Evolutionary conservation across 257 asterid genomes (phyloP), one percentile per base, ranked within the genome.

Genomic region (Cruciata laevipes): DNA sequence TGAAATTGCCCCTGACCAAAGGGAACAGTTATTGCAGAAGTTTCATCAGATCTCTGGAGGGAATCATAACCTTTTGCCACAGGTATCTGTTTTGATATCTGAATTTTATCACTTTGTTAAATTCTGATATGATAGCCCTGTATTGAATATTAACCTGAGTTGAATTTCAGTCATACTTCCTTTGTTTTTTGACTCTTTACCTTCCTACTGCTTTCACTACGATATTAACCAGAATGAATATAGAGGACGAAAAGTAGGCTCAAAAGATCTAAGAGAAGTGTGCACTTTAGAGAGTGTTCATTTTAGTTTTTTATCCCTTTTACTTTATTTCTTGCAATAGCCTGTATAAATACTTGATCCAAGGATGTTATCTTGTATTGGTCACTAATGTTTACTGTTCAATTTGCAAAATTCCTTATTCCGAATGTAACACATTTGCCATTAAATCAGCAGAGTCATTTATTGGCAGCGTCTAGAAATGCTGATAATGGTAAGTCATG

Each of bases 1-100:
- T 77, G 97, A 93, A 86, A 90, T 94, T 80, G 89, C 95, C 52
- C 98, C 98, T 68, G 99, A 94, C 76, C 96, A 85, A 80, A 86
- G 99, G 80, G 99, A 94, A 83, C 89, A 90, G 83, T 94, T 78
- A 81, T 84, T 94, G 51, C 98, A 94, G 73, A 79, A 92, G 63
- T 89, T 80, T 78, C 98, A 90, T 85, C 99, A 93, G 82, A 93
- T 87, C 62, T 24, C 88, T 72, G 96, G 95, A 68, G 99, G 92
- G 73, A 91, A 76, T 61, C 83, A 71, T 37, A 78, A 85, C 69
- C 89, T 87, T 74, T 74, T 90, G 79, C 95, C 87, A 85, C 98
- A 88, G 98, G 98, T 90, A 61, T 59, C 60, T 74, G 52, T 70
- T 32, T 69, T 33, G 66, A 57, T 33, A 32, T 67, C 12, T 17